A percentile compares a stretch with the other conserved stretches of the same genome.
Conservation (phyloP, 352 stramenopile genomes). For the Phytophthora sansomeana region DNA sequence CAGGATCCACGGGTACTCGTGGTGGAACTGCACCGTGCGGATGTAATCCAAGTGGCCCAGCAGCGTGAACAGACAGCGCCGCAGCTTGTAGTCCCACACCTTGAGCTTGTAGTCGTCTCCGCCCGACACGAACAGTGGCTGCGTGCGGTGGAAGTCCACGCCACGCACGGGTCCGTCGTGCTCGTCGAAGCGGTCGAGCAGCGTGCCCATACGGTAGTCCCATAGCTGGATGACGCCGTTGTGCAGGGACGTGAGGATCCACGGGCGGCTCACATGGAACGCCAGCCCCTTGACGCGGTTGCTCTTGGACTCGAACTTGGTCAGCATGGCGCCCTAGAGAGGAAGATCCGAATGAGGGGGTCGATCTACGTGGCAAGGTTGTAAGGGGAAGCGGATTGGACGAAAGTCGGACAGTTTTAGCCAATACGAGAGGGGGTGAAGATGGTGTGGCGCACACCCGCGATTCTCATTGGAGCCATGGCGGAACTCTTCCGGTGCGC, state of each 20-base stretch:
- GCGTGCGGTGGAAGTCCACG: constrained; percentile 98
- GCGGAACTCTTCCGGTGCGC: constrained; percentile 5
- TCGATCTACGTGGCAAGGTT: constrained; percentile 26
- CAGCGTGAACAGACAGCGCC: constrained; percentile 98
- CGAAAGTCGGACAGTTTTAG: constrained; percentile 1
- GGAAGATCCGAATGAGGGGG: constrained; percentile 21
- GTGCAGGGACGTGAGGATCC: constrained; percentile 99
- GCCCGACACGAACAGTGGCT: constrained; percentile 98
- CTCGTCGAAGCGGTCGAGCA: constrained; percentile 99
- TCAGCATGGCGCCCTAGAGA: constrained; percentile 90
- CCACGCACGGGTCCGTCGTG: constrained; percentile 99
- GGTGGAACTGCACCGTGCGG: constrained; percentile 99
- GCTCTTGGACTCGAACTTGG: constrained; percentile 99
- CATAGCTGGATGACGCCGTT: constrained; percentile 98
- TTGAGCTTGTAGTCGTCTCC: constrained; percentile 99
- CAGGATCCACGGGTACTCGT: constrained; percentile 99
- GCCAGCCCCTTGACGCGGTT: constrained; percentile 99
- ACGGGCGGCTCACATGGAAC: constrained; percentile 98
- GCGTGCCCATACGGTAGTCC: constrained; percentile 99
- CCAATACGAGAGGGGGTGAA: neutral
- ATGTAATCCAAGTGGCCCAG: constrained; percentile 99
- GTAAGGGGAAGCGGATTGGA: constrained; percentile 12
- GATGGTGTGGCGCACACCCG: constrained; percentile 17
- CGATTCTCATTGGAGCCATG: constrained; percentile 30
- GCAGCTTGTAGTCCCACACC: constrained; percentile 99